Base-by-base conservation (phyloP, 1,284 basidiomycete genomes). In the Apiotrichum montevideense region DNA sequence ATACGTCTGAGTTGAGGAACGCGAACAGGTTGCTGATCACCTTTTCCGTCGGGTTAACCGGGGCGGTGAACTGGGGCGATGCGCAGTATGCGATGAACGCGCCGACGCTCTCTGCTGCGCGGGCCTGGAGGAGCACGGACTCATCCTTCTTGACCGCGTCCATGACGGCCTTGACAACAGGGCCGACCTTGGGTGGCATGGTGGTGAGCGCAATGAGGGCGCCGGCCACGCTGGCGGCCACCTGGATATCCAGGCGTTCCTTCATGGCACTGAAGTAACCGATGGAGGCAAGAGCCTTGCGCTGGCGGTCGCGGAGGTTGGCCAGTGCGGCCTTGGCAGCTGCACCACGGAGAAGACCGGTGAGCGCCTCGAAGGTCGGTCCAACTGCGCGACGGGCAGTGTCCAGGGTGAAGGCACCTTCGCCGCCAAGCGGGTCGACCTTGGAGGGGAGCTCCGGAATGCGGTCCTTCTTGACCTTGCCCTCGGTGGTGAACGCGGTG, bases 131-230 rank as follows among this genome's bases (percentile, higher is more conserved):
- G 65, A 96, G 87, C 35, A 84, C 59, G 63, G 95, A 97, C 66
- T 91, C 88, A 71, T 98, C 91, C 71, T 86, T 88, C 90, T 98
- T 98, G 79, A 98, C 87, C 40, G 92, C 91, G 64, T 95, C 96
- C 88, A 98, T 98, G 63, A 98, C 86, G 41, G 90, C 92, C 75
- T 96, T 92, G 53, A 99, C 93, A 46, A 99, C 86, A 0, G 89
- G 95, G 64, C 92, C 97, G 61, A 99, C 86, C 79, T 98, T 98
- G 62, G 90, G 84, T 0, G 94, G 93, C 40, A 90, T 85, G 40
- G 84, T 84, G 67, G 83, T 82, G 61, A 95, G 84, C 4, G 90
- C 86, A n/a, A 99, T 87, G 62, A 95, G 87, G 0, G 95, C 92
- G 3, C 88, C 87, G 10, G 94, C 91, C 65, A 96, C 87, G 0